Evolutionary conservation across 2,329 filamentous ascomycete genomes (phyloP).

Genomic region (Ophiostoma angusticollis): DNA sequence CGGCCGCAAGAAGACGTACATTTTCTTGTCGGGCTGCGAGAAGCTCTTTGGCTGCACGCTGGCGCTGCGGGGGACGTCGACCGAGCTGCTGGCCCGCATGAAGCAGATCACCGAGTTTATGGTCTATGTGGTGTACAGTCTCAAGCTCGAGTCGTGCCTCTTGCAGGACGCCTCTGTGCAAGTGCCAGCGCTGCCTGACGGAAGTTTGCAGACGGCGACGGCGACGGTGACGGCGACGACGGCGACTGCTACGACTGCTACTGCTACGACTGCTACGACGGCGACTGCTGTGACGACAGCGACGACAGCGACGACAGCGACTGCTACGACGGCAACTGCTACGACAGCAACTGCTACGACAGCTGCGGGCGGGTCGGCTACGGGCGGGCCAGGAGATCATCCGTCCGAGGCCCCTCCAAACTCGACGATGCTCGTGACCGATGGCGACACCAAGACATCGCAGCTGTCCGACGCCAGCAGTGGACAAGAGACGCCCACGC

Average conservation of each 20-base stretch:
- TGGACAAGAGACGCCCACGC: background rate
- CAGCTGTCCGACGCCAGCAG: background rate
- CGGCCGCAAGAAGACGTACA: slow-evolving; percentile 81
- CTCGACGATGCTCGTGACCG: background rate
- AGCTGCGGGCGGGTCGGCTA: slow-evolving; percentile 9
- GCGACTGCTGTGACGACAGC: too few species aligned
- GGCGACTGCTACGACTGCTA: slow-evolving; percentile 4
- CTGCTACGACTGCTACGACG: too few species aligned
- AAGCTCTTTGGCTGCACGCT: slow-evolving; percentile 92
- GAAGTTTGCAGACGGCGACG: slow-evolving; percentile 33
- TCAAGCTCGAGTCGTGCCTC: slow-evolving; percentile 88
- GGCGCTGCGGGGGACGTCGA: slow-evolving; percentile 69
- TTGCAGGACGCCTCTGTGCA: slow-evolving; percentile 87
- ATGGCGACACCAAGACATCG: slow-evolving; percentile 1
- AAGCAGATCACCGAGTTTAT: slow-evolving; percentile 97
- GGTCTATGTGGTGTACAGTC: slow-evolving; percentile 96
- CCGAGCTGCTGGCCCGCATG: slow-evolving; percentile 57
- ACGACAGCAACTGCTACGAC: slow-evolving; percentile 16
- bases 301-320: background rate
- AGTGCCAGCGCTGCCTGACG: slow-evolving; percentile 55
- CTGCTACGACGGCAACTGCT: background rate
- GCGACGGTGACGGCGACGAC: slow-evolving; percentile 25
- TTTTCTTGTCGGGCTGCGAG: slow-evolving; percentile 83
- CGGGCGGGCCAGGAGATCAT: too few species aligned
- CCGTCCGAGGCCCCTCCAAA: too few species aligned